Base-by-base conservation (phyloP, 2,329 filamentous ascomycete genomes). In the Fusarium musae region DNA sequence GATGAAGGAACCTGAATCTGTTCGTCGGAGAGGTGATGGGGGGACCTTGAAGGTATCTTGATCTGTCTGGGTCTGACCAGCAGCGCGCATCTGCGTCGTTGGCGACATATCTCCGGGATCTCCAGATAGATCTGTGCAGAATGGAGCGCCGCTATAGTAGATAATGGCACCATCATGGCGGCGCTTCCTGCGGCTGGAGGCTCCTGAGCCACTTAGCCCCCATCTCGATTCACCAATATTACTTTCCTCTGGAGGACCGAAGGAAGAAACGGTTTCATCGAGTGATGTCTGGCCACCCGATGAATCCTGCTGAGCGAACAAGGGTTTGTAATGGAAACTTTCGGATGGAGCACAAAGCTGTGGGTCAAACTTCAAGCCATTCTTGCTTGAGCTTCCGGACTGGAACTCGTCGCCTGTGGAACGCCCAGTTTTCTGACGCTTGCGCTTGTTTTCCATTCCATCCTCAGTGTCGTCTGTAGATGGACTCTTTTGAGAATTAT, bases 101-200 rank as follows among this genome's bases (percentile, higher is more conserved):
- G 86, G 85, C 0, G 85, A 87, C 3, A 81, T 69, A 28, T 87
- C 85, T 4, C 85, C 86, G 16, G 84, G 84, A 75, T 95, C 92
- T 4, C 92, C 91, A 21, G 91, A 93, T 7, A 96, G 82, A 79
- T 97, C 94, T 3, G 91, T 95, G 79, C 91, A 96, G 79, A 96
- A 97, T 1, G 89, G 89, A 3, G 92, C 92, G 32, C 92, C 93
- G 68, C 88, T 93, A 79, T 96, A 97, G 78, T 95, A 97, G 23
- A 96, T 94, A 73, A 97, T 92, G 2, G 93, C 91, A 13, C 93
- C 94, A 66, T 93, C 90, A 17, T 90, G 86, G 1, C 85, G 87
- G 32, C 87, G 87, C 79, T 87, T 89, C 72, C 83, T 86, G 71
- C 83, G 85, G 77, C 78, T 86, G 63, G 81, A 87, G 52, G 78